These are phyloP conservation scores for Helicocarpus griseus DNA, from an alignment of 2,329 filamentous ascomycete species.

Conservation along the genomic window DNA sequence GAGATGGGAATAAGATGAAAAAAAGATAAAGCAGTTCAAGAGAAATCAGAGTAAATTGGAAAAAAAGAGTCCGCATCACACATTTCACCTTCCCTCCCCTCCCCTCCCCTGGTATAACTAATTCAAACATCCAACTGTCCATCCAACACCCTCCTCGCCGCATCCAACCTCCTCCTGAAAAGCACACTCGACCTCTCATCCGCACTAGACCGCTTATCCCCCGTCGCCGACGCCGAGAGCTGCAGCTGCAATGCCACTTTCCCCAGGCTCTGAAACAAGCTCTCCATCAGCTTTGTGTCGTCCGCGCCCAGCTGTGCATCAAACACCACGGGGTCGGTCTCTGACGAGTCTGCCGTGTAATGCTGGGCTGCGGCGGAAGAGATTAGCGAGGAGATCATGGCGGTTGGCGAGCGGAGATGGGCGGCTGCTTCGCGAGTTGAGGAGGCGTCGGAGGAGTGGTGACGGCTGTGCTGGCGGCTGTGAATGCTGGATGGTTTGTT, in stretches of 20 bases:
- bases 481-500: background rate
- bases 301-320: slow-evolving; percentile 35
- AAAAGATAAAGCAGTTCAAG: slow-evolving; percentile 3
- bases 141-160: slow-evolving; percentile 63
- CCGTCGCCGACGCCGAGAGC: slow-evolving; percentile 34
- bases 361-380: background rate
- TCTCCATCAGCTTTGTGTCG: slow-evolving; percentile 48
- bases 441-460: background rate
- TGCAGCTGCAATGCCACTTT: slow-evolving; percentile 44
- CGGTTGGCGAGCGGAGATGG: background rate
- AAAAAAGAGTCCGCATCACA: too few relatives aligned
- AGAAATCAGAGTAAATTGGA: background rate
- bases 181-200: slow-evolving; percentile 46
- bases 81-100: too few relatives aligned
- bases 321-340: background rate
- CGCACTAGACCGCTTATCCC: slow-evolving; percentile 36
- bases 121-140: slow-evolving; percentile 46
- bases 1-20: slow-evolving; percentile 6
- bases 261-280: slow-evolving; percentile 41
- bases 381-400: slow-evolving; percentile 3
- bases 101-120: background rate
- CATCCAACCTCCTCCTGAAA: slow-evolving; percentile 63
- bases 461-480: background rate
- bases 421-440: background rate
- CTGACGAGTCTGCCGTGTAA: background rate